phyloP scores from a whole-genome alignment of 495 filamentous ascomycete species.

The Penicillium herquei region DNA sequence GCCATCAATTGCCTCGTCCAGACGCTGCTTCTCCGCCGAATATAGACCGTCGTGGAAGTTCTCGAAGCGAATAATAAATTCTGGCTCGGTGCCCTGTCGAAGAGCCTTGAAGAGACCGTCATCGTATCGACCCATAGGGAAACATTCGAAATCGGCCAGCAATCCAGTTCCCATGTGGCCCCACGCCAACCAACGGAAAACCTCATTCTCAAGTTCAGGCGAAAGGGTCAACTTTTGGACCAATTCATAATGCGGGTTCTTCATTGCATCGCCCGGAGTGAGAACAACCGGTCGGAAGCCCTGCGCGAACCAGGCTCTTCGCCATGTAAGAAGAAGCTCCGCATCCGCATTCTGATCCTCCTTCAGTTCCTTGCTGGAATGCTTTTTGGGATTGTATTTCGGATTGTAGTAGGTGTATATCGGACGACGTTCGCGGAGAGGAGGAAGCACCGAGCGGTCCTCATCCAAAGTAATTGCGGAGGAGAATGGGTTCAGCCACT shows the following conservation, averaged over 20 bases:
- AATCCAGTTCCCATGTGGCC: slow-evolving; percentile 87
- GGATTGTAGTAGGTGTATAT: slow-evolving; percentile 92
- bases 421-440: slow-evolving; percentile 65
- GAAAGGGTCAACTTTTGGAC: slow-evolving; percentile 54
- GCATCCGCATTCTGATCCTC: slow-evolving; percentile 67
- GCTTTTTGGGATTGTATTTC: slow-evolving; percentile 36
- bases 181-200: slow-evolving; percentile 91
- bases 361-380: slow-evolving; percentile 53
- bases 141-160: slow-evolving; percentile 71
- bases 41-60: slow-evolving; percentile 70
- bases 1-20: slow-evolving; percentile 65
- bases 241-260: slow-evolving; percentile 71
- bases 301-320: slow-evolving; percentile 89
- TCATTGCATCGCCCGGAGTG: slow-evolving; percentile 77
- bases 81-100: slow-evolving; percentile 68
- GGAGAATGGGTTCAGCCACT: slow-evolving; percentile 89
- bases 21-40: slow-evolving; percentile 62
- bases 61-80: slow-evolving; percentile 69
- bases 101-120: slow-evolving; percentile 69
- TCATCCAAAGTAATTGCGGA: slow-evolving; percentile 82
- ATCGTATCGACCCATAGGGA: slow-evolving; percentile 82
- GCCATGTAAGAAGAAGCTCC: slow-evolving; percentile 80
- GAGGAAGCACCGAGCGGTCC: slow-evolving; percentile 81
- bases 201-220: slow-evolving; percentile 61
- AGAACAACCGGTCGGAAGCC: slow-evolving; percentile 87